phyloP scores from a whole-genome alignment of 805 yeast species.

The Zygoascus tannicola region DNA sequence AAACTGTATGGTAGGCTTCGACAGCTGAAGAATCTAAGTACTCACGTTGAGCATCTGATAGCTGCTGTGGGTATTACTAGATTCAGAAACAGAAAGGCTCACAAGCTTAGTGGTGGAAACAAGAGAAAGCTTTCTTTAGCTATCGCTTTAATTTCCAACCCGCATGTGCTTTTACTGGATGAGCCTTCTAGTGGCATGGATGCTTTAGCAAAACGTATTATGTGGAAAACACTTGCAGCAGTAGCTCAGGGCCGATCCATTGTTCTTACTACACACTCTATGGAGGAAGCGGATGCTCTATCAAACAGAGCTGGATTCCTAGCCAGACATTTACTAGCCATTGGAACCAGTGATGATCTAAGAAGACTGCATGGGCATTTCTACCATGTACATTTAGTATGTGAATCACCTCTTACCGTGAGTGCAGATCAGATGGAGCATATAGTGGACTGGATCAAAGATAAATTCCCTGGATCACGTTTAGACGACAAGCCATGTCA shows the following conservation, averaged over 20 bases:
- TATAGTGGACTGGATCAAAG: conserved; percentile 20
- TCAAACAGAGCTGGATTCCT: conserved; percentile 29
- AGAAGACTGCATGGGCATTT: conserved; percentile 24
- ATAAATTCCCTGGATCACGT: conserved; percentile 19
- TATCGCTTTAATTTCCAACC: conserved; percentile 30
- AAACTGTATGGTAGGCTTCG: conserved; percentile 27
- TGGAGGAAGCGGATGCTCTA: conserved; percentile 33
- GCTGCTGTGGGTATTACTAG: conserved; percentile 28
- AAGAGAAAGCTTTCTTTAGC: conserved; percentile 30
- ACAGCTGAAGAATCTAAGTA: conserved; percentile 21
- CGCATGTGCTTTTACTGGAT: conserved; percentile 29
- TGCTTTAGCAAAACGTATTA: conserved; percentile 31
- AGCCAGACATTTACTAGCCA: conserved; percentile 25
- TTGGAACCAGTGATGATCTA: conserved; percentile 25
- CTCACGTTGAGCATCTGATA: conserved; percentile 25
- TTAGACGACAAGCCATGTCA: conserved; percentile 26
- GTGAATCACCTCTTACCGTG: conserved; percentile 23
- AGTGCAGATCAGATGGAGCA: conserved; percentile 20
- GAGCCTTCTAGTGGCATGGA: conserved; percentile 34
- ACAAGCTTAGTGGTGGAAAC: conserved; percentile 30
- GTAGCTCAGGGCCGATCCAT: conserved; percentile 28
- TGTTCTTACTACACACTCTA: conserved; percentile 30
- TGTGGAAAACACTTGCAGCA: conserved; percentile 29
- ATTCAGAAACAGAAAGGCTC: conserved; percentile 25
- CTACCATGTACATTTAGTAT: conserved; percentile 25